Evolutionary conservation across 129 eudicot species (phyloP), one percentile per base, ranked within the genome.

Genomic region (Lactuca saligna): DNA sequence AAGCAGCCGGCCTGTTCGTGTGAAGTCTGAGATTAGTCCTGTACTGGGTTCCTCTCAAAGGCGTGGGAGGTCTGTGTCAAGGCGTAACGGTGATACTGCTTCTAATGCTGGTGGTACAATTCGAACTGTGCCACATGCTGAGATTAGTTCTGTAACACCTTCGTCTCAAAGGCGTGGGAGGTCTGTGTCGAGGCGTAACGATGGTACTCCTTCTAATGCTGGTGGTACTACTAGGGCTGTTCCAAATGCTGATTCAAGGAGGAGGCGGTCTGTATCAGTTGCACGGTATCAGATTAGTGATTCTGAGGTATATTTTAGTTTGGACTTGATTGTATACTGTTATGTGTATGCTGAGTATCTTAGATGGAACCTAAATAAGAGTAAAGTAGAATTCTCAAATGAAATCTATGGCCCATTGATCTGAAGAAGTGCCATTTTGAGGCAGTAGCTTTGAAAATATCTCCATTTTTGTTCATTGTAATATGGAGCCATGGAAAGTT

Each of bases 201-300:
- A 76, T 16, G 59, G 74, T 42, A 56, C 14, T 16, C 56, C 44
- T 57, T 67, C 50, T 46, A 51, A 54, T 31, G 78, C 50, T 57
- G 58, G 60, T 31, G 68, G 78, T n/a, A 42, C 32, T 3, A 33
- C 73, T 61, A 48, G 70, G 39, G 82, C 60, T n/a, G 82, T 17
- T 66, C 34, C 80, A 0, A 83, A 72, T 29, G 78, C 68, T n/a
- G 82, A 75, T 73, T 69, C 80, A 9, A 82, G 93, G 63, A 83
- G 98, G 75, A 81, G 98, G 73, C 75, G 97, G 44, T 93, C 99
- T 7, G 80, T 93, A 34, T 93, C 99, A 0, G 95, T 89, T 48
- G 90, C 80, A 56, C 84, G 85, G 33, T 70, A 46, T 46, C 84
- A 74, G 53, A 68, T 78, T 63, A 84, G 88, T 68, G 98, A 85